Percentiles rank a stretch among this genome's conserved stretches.
Evolutionary conservation across 169 alveolate genomes (phyloP).

Genomic region (Perkinsus olseni): DNA sequence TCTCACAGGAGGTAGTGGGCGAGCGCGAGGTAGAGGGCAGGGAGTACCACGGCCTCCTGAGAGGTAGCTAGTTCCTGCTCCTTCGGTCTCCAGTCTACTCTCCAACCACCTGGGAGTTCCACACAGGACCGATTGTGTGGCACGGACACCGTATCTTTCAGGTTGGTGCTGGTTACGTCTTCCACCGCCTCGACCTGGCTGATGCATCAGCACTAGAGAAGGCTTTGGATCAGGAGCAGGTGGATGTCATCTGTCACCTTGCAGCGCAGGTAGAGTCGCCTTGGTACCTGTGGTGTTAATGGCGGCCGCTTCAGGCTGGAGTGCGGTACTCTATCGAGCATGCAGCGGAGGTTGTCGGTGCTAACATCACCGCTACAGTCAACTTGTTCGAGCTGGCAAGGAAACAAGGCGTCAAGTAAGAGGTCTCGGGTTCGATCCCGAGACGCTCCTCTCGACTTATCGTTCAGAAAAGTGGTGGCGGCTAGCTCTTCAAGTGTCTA

Average conservation of each 20-base stretch:
- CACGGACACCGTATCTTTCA: background rate
- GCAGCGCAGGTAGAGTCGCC: conserved; percentile 22
- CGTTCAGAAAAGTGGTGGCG: background rate
- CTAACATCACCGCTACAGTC: conserved; percentile 14
- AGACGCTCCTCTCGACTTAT: background rate
- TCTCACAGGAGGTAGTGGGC: background rate
- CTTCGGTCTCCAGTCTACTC: background rate
- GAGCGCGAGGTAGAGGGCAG: too few relatives aligned
- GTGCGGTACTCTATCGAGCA: conserved; percentile 33
- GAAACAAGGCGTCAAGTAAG: background rate
- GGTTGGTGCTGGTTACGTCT: background rate
- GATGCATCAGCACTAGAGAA: background rate
- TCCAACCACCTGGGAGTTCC: background rate
- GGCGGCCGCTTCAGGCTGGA: conserved; percentile 17
- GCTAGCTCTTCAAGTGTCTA: conserved; percentile 37
- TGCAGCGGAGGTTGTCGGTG: background rate
- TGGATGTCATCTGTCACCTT: conserved; percentile 19
- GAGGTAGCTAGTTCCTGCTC: too few relatives aligned
- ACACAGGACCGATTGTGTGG: too few relatives aligned
- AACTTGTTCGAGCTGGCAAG: conserved; percentile 4
- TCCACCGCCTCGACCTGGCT: background rate
- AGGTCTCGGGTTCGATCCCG: background rate
- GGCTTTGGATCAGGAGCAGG: background rate
- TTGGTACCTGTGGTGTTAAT: background rate
- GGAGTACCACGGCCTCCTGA: too few relatives aligned